Base-by-base conservation (phyloP, 202 grass and related monocot genomes). In the Panicum virgatum region DNA sequence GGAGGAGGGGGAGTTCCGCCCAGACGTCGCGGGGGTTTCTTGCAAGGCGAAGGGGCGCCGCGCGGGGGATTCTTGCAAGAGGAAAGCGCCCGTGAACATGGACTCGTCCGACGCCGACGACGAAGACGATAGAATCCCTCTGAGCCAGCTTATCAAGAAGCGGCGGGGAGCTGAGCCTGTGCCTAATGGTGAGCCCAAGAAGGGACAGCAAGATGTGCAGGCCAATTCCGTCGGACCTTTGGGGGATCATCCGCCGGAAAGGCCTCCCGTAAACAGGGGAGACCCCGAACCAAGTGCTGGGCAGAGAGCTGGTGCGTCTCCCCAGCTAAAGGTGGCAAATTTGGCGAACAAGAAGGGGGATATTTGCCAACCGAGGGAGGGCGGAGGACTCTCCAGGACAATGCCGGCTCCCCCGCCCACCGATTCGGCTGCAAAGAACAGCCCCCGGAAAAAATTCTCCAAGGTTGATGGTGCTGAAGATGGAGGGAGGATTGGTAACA, bases 101-200 rank as follows among this genome's bases (percentile, higher is more conserved):
- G 9, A 2, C 75, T 37, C 40, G 23, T 34, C 76, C 7, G n/a
- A n/a, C n/a, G n/a, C n/a, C n/a, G n/a, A n/a, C n/a, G n/a, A n/a
- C n/a, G 76, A 75, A 0, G 81, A 85, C 0, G 87, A 85, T n/a
- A 16, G 0, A 22, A 19, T 80, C 52, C 26, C 69, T 23, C 75
- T 88, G 40, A 75, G 69, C 50, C 75, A 75, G 68, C 42, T 73
- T 11, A 7, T 66, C 10, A 84, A 80, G 81, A 83, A 65, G 20
- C 23, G 34, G 10, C 19, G 54, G 11, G 36, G 20, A 70, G 62
- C 12, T 32, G 3, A 43, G 30, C 48, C 75, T 15, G 34, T 53
- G 34, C 69, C 62, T 42, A 62, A 78, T 78, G 54, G 47, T 69
- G 32, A 69, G 45, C 32, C 52, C 20, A 78, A 15, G 14, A 69